Conservation (phyloP, 73 alveolate species). For the Loxodes magnus region DNA sequence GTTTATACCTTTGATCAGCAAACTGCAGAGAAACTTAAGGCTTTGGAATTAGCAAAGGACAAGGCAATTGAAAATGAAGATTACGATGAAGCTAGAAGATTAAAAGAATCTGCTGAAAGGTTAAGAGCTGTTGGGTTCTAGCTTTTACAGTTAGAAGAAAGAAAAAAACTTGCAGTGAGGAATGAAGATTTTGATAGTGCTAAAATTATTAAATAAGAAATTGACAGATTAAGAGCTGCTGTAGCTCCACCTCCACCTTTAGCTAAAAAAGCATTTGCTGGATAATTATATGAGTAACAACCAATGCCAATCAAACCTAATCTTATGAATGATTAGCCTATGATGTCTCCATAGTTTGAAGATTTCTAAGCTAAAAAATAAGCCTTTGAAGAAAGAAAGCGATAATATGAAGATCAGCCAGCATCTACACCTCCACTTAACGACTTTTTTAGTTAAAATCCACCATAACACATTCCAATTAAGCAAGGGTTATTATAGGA, state of each 20-base stretch:
- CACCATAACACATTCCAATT: neutral
- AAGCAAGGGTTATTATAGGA: neutral
- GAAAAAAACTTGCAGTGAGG: constrained; percentile 82
- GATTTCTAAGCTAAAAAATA: neutral
- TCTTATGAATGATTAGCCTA: neutral
- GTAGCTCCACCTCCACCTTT: constrained; percentile 42
- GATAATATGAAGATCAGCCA: neutral
- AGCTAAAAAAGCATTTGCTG: neutral
- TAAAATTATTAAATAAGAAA: constrained; percentile 81
- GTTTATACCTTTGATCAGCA: constrained; percentile 62
- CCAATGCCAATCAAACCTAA: too few species aligned
- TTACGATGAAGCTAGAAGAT: constrained; percentile 88
- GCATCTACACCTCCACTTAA: neutral
- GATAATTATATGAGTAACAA: too few species aligned
- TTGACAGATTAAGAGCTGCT: constrained; percentile 84
- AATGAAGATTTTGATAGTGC: constrained; percentile 95
- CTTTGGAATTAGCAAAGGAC: constrained; percentile 70
- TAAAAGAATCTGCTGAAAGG: constrained; percentile 79
- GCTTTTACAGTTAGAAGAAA: constrained; percentile 66
- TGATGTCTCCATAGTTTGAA: neutral
- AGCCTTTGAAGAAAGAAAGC: neutral
- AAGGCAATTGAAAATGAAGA: constrained; percentile 91
- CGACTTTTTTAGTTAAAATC: neutral
- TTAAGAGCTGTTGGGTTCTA: constrained; percentile 58
- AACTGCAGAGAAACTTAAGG: constrained; percentile 75